Evolutionary conservation across 2,329 filamentous ascomycete species (phyloP).

Genomic region (Paraconiothyrium sp.): DNA sequence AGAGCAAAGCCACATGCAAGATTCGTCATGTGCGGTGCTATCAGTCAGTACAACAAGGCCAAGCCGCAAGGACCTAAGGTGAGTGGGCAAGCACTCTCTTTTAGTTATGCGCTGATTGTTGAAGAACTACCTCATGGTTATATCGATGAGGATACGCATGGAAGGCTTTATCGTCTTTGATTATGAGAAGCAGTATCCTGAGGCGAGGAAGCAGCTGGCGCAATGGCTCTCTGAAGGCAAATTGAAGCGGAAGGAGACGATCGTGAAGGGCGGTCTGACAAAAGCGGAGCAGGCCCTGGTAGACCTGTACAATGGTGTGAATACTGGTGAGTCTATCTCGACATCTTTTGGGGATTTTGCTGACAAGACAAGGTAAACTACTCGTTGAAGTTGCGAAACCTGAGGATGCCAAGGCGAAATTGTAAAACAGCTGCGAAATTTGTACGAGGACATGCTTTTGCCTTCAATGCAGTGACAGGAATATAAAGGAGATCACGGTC

Average conservation of each 20-base stretch:
- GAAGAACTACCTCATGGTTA: conserved; percentile 57
- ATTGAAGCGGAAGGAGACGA: conserved; percentile 75
- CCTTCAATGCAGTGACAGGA: background rate
- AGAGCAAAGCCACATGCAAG: conserved; percentile 54
- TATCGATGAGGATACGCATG: conserved; percentile 55
- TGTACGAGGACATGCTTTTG: background rate
- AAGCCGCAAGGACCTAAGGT: conserved; percentile 62
- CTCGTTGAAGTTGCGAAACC: conserved; percentile 51
- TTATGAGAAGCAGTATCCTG: conserved; percentile 65
- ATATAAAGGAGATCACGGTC: background rate
- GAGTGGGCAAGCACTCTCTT: background rate
- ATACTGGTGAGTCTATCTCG: conserved; percentile 68
- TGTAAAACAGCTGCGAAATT: conserved; percentile 21
- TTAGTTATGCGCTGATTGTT: background rate
- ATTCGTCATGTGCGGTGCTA: conserved; percentile 57
- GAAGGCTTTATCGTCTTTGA: conserved; percentile 76
- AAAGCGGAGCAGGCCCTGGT: conserved; percentile 71
- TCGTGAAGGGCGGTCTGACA: conserved; percentile 73
- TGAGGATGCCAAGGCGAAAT: conserved; percentile 51
- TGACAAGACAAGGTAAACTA: conserved; percentile 63
- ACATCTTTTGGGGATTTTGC: conserved; percentile 23
- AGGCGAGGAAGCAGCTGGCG: conserved; percentile 68
- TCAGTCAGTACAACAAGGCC: conserved; percentile 55
- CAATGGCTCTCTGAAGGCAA: conserved; percentile 76
- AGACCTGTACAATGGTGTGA: conserved; percentile 72